These are phyloP conservation scores for Fomitopsis serialis DNA, from an alignment of 768 basidiomycete genomes.

Conservation along the genomic window DNA sequence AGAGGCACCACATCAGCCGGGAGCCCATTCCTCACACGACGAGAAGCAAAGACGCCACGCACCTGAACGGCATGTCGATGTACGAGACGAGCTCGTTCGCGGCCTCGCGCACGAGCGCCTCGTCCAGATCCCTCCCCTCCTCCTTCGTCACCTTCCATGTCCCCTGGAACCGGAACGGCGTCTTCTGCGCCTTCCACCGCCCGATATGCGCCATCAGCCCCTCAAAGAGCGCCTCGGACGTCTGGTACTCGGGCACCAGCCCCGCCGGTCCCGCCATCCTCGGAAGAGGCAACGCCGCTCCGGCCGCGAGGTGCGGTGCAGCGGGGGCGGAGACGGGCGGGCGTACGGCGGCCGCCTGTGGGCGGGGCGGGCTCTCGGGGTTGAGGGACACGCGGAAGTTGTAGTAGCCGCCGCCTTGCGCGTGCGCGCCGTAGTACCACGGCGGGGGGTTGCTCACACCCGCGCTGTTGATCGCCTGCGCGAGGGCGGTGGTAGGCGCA, in stretches of 20 bases:
- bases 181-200: background rate
- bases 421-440: too few species aligned
- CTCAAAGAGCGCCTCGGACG: background rate
- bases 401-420: too few species aligned
- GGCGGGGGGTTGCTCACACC: too few species aligned
- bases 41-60: background rate
- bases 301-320: background rate
- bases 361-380: too few species aligned
- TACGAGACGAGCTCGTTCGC: background rate
- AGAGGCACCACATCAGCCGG: background rate
- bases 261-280: background rate
- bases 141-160: background rate
- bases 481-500: too few species aligned
- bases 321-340: background rate
- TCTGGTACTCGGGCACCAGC: background rate
- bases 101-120: background rate
- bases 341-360: background rate
- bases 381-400: too few species aligned
- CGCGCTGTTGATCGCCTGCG: too few species aligned
- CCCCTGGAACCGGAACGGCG: background rate
- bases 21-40: background rate
- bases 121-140: background rate
- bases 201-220: background rate
- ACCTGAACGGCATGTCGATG: background rate
- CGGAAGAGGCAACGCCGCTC: background rate